Percentiles rank a stretch among this genome's conserved stretches.
These are phyloP conservation scores for Lactarius vividus DNA, from an alignment of 768 basidiomycete species.

Conservation along the genomic window DNA sequence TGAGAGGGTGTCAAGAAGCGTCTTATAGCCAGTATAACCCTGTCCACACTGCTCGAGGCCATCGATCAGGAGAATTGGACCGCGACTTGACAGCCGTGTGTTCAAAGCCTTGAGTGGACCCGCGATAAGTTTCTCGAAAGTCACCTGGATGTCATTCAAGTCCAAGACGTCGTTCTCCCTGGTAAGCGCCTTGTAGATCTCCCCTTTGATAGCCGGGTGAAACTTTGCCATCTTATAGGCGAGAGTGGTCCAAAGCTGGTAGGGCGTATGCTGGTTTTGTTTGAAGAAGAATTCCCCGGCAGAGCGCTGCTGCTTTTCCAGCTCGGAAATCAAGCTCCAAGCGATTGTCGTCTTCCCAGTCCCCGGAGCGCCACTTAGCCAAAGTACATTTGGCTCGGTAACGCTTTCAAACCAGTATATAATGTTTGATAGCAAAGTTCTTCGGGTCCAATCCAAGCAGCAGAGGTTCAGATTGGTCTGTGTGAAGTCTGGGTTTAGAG, in stretches of 20 bases:
- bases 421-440: background rate
- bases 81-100: background rate
- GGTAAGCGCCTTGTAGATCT: background rate
- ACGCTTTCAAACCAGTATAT: conserved; percentile 14
- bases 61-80: conserved; percentile 19
- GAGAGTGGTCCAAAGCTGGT: conserved; percentile 10
- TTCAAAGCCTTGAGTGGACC: conserved; percentile 8
- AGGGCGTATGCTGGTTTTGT: background rate
- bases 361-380: conserved; percentile 25
- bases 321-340: conserved; percentile 18
- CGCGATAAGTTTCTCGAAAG: conserved; percentile 9
- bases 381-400: conserved; percentile 15
- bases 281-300: conserved; percentile 15
- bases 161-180: background rate
- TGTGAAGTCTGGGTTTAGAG: conserved; percentile 4
- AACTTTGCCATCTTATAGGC: conserved; percentile 24
- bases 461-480: background rate
- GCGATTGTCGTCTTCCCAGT: conserved; percentile 22
- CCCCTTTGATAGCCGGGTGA: conserved; percentile 16
- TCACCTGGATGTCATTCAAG: background rate
- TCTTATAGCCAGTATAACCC: background rate
- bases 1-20: conserved; percentile 8
- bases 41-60: conserved; percentile 19
- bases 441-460: conserved; percentile 15
- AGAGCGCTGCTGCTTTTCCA: conserved; percentile 17